Evolutionary conservation across 768 basidiomycete genomes (phyloP).

Genomic region (Rhizopogon vinicolor): DNA sequence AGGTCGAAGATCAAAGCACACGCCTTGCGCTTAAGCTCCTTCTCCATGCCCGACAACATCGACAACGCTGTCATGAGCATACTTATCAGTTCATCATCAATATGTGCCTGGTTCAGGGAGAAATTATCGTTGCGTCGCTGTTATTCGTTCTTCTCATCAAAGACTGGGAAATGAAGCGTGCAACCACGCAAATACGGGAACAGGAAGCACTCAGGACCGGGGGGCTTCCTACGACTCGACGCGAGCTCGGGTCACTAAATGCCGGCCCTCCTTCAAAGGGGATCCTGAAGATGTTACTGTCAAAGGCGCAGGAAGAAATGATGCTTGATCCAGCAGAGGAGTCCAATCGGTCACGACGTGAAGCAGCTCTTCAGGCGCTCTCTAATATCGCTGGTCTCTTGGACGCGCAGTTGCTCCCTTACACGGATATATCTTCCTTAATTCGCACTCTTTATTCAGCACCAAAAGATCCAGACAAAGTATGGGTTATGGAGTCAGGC

Average conservation of each 20-base stretch:
- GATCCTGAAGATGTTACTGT: constrained; percentile 29
- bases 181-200: constrained; percentile 17
- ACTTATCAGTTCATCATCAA: constrained; percentile 60
- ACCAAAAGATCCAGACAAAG: constrained; percentile 34
- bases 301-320: constrained; percentile 26
- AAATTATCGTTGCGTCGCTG: constrained; percentile 72
- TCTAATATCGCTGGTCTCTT: constrained; percentile 52
- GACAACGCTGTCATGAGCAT: constrained; percentile 49
- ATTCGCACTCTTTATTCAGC: constrained; percentile 43
- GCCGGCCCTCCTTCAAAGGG: constrained; percentile 21
- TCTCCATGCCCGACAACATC: constrained; percentile 44
- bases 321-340: constrained; percentile 17
- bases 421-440: constrained; percentile 38
- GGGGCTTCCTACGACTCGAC: constrained; percentile 13
- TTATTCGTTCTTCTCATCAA: constrained; percentile 62
- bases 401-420: constrained; percentile 45
- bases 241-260: constrained; percentile 4
- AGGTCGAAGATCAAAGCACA: constrained; percentile 35
- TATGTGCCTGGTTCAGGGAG: constrained; percentile 70
- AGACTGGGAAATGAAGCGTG: constrained; percentile 49
- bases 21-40: constrained; percentile 53
- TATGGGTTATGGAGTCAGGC: constrained; percentile 31
- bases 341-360: constrained; percentile 16
- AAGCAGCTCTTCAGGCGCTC: constrained; percentile 52
- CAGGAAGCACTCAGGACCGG: constrained; percentile 10